These are phyloP conservation scores for Penicillium daleae DNA, from an alignment of 495 filamentous ascomycete species.

Conservation along the genomic window DNA sequence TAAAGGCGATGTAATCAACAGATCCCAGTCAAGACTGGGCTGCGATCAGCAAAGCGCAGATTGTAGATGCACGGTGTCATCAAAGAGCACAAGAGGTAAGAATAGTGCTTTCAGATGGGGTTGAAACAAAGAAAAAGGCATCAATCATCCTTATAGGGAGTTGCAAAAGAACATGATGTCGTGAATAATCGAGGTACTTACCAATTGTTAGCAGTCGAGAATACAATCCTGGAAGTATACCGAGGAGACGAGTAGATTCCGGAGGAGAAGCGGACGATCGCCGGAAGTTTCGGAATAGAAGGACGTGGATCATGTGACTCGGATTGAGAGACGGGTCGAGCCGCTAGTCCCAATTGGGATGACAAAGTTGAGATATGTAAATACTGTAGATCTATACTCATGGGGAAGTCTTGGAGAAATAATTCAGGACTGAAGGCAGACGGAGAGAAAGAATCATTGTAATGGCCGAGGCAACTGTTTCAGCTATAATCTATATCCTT, in stretches of 20 bases:
- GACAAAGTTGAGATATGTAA: background rate
- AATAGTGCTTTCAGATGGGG: constrained; percentile 44
- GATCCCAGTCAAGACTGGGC: background rate
- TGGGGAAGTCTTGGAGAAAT: too few species aligned
- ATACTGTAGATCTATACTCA: background rate
- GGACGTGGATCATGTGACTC: constrained; percentile 13
- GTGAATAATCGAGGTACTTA: constrained; percentile 1
- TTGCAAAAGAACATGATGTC: background rate
- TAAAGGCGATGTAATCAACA: background rate
- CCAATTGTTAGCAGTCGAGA: background rate
- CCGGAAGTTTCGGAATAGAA: constrained; percentile 6
- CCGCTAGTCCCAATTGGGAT: background rate
- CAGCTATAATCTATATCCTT: background rate
- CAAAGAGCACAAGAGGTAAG: constrained; percentile 29
- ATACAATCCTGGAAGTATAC: background rate
- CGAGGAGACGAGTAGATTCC: too few species aligned
- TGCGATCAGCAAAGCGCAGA: constrained; percentile 9
- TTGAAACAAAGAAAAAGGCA: constrained; percentile 49
- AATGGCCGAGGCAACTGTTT: background rate
- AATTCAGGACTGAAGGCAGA: too few species aligned
- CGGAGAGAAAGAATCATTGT: too few species aligned
- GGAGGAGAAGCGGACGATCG: background rate
- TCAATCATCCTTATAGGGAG: constrained; percentile 38
- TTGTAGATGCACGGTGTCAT: constrained; percentile 32
- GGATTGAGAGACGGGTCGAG: constrained; percentile 13